Evolutionary conservation across 148 eudicot genomes (phyloP).

Genomic region (Rhododendron simsii): DNA sequence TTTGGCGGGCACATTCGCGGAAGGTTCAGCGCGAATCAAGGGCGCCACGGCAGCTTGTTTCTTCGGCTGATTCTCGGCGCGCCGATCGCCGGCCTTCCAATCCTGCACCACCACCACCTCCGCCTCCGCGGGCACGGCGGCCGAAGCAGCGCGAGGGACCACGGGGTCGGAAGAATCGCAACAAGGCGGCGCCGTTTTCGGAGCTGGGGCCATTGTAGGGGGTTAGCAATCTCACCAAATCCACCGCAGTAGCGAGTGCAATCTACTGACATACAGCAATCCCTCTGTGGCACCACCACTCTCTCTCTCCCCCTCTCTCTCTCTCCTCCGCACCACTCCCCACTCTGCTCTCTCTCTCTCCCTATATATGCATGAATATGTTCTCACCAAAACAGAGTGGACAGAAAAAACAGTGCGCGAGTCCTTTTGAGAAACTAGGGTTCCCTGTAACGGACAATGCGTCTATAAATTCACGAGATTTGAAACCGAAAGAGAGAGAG

Average conservation of each 20-base stretch:
- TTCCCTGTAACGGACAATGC: not conserved
- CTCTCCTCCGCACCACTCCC: not conserved
- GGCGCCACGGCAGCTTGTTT: constrained; percentile 24
- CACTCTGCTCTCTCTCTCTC: constrained; percentile 16
- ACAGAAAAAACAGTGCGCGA: not conserved
- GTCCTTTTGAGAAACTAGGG: constrained; percentile 4
- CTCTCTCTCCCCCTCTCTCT: not conserved
- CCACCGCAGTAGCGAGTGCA: constrained; percentile 40
- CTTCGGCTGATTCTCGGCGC: constrained; percentile 16
- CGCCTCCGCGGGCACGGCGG: constrained; percentile 19
- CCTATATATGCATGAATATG: not conserved
- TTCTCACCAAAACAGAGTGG: not conserved
- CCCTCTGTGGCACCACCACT: constrained; percentile 4
- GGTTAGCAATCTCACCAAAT: constrained; percentile 56
- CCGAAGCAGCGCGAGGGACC: constrained; percentile 15
- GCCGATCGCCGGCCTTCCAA: constrained; percentile 17
- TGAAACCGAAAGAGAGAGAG: not conserved
- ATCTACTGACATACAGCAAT: constrained; percentile 70
- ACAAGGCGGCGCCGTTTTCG: constrained; percentile 52
- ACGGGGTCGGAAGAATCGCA: constrained; percentile 14
- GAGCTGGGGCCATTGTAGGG: constrained; percentile 68
- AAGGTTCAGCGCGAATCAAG: constrained; percentile 35
- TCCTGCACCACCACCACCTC: constrained; percentile 20
- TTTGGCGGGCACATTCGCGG: constrained; percentile 36
- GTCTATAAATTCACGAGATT: not conserved